Evolutionary conservation across 2,329 filamentous ascomycete genomes (phyloP), one percentile per base, ranked within the genome.

Genomic region (Hypoxylon sp.): DNA sequence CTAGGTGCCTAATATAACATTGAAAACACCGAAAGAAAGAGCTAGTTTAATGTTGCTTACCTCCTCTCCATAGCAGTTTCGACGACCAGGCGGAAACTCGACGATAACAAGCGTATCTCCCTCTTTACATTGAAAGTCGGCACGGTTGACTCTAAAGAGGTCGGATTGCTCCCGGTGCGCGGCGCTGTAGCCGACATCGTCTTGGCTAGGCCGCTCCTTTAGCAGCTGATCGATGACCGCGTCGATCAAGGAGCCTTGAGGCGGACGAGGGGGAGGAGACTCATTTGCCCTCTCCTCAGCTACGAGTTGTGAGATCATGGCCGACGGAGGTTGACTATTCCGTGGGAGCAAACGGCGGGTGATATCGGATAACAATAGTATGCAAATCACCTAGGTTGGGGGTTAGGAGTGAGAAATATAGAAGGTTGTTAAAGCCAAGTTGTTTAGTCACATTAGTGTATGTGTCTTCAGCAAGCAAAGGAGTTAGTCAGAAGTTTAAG

Each of bases 31-130:
- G 22, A 20, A 4, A 15, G 24, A 15, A 30, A 37, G 24, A 2
- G 13, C 17, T 55, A 30, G 28, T 11, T 26, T 34, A 20, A 48
- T 24, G 32, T 34, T 7, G 46, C 65, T 17, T 59, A 66, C 65
- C 50, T 44, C 19, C 11, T 51, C 51, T 22, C 51, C 20, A 24
- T 10, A 56, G 39, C 65, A 68, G 30, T 63, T 43, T 3, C 28
- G 13, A 59, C 56, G 49, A 11, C 44, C 44, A 2, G 6, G 2
- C 4, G 68, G 68, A 43, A 79, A 78, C 30, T 80, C 77, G 26
- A 85, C 73, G 46, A 82, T 75, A 26, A 84, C 76, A 6, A 83
- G 68, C 0, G 80, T 82, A 55, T 84, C 82, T 5, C 82, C 82
- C 1, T 46, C 43, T 6, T 39, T 2, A 39, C 56, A 54, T 10